A percentile compares a stretch with the other conserved stretches of the same genome.
Conservation (phyloP, 345 rosid species). For the Psidium friedrichsthalianum region DNA sequence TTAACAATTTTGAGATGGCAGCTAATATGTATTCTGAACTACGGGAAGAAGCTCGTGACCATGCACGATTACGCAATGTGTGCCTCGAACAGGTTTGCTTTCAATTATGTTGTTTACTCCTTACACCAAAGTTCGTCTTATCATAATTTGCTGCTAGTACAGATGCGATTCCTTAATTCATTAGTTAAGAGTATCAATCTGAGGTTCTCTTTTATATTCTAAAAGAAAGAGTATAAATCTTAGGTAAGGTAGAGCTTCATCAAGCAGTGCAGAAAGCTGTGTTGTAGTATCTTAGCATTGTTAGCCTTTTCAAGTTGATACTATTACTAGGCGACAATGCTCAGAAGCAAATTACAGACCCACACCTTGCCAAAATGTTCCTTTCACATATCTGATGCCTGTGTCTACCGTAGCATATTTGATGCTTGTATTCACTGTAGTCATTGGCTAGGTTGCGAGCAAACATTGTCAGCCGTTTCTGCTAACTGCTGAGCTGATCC, state of each 20-base stretch:
- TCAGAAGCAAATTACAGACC: neutral
- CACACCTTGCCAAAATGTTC: neutral
- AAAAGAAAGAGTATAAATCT: neutral
- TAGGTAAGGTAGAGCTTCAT: neutral
- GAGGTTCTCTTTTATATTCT: neutral
- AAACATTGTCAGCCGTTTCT: neutral
- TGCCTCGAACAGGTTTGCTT: slow-evolving; percentile 80
- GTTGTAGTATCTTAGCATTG: neutral
- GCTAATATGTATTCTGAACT: slow-evolving; percentile 75
- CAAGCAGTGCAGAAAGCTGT: neutral
- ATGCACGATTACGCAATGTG: slow-evolving; percentile 78
- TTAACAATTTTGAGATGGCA: slow-evolving; percentile 52
- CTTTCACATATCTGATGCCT: neutral
- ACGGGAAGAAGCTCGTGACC: slow-evolving; percentile 94
- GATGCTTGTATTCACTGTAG: neutral
- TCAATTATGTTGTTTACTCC: neutral
- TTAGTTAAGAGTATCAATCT: neutral
- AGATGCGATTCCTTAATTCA: neutral
- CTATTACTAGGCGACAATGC: neutral
- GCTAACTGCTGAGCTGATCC: neutral
- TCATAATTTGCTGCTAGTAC: neutral
- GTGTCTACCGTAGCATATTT: neutral
- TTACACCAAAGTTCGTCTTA: neutral
- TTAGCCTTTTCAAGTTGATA: neutral
- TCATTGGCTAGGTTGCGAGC: neutral